Percentiles rank a stretch among this genome's conserved stretches.
phyloP scores from a whole-genome alignment of 352 stramenopile species.

The Phytopythium vexans region DNA sequence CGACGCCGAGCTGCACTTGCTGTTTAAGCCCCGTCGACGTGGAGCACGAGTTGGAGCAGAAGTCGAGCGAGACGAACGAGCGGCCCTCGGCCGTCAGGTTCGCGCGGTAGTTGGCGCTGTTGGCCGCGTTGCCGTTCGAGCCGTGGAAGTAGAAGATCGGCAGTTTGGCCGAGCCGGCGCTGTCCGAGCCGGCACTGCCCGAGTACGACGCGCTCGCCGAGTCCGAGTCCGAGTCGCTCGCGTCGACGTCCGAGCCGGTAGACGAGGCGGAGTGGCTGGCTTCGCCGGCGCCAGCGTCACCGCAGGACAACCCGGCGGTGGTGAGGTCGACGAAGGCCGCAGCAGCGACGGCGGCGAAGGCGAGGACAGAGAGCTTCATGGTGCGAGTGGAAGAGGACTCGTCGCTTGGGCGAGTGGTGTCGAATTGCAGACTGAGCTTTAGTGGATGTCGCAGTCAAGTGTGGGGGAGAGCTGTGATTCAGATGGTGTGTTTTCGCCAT shows the following conservation, averaged over 20 bases:
- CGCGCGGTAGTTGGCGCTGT: slow-evolving; percentile 11
- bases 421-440: background rate
- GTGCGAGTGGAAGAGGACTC: background rate
- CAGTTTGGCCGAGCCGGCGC: slow-evolving; percentile 9
- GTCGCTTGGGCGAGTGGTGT: background rate
- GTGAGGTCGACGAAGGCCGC: background rate
- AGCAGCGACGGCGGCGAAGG: background rate
- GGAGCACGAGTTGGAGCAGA: slow-evolving; percentile 17
- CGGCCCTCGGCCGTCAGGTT: slow-evolving; percentile 23
- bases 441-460: too few species aligned
- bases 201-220: background rate
- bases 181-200: background rate
- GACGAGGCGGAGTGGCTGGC: background rate
- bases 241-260: background rate
- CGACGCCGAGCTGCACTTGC: slow-evolving; percentile 23
- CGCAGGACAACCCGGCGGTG: background rate
- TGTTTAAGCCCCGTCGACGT: slow-evolving; percentile 9
- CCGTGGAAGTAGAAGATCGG: slow-evolving; percentile 39
- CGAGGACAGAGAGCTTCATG: slow-evolving; percentile 4
- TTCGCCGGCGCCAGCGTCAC: background rate
- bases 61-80: slow-evolving; percentile 23
- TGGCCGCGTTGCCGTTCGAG: slow-evolving; percentile 9
- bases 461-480: too few species aligned
- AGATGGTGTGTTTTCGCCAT: too few species aligned
- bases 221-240: background rate